These are phyloP conservation scores for Syzygium jambos DNA, from an alignment of 345 rosid species.

Conservation along the genomic window DNA sequence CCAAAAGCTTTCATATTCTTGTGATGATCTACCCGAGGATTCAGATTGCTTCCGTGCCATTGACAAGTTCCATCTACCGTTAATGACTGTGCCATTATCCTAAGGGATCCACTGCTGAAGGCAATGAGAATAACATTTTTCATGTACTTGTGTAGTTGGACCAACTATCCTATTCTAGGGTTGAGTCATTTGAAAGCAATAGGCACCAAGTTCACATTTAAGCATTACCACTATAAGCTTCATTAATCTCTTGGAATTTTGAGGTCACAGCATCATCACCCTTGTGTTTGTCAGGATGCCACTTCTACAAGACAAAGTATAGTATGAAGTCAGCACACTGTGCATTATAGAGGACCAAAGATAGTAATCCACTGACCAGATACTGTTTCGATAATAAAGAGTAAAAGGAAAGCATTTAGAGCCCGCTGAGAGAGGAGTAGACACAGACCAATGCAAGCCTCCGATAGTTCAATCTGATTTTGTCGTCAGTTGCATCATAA, in stretches of 20 bases:
- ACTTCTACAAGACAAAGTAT: conserved; percentile 31
- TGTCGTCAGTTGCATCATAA: conserved; percentile 81
- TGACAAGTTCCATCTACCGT: background rate
- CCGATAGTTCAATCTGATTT: conserved; percentile 59
- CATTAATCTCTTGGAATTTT: conserved; percentile 75
- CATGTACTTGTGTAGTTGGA: background rate
- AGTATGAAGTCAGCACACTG: background rate
- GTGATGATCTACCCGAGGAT: background rate
- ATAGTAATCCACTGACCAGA: background rate
- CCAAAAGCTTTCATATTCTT: background rate
- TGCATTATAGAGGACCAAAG: background rate
- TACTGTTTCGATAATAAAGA: background rate
- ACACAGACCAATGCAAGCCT: conserved; percentile 77
- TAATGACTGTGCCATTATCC: background rate
- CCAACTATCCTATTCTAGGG: background rate
- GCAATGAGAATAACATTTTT: background rate
- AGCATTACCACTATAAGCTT: conserved; percentile 59
- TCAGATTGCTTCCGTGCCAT: background rate
- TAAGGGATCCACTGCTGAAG: background rate
- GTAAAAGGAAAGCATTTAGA: conserved; percentile 7
- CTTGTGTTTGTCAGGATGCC: conserved; percentile 89
- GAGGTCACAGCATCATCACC: conserved; percentile 58
- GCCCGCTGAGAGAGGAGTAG: conserved; percentile 4
- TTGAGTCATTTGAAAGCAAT: background rate
- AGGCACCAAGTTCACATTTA: background rate